Percentiles rank a stretch among this genome's conserved stretches.
Conservation (phyloP, 257 asterid genomes). For the Solanum appendiculatum region DNA sequence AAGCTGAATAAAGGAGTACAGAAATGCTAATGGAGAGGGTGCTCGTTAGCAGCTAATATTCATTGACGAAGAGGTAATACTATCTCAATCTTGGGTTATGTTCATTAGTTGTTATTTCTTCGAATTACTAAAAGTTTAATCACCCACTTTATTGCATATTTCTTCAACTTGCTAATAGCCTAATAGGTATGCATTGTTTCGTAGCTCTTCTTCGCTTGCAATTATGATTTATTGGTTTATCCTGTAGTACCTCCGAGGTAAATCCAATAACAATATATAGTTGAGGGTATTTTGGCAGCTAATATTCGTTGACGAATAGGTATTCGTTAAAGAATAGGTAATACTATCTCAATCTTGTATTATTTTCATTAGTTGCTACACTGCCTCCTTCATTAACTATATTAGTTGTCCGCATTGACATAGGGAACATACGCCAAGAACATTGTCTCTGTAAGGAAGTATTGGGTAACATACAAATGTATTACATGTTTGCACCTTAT, state of each 20-base stretch:
- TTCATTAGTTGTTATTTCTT: not conserved
- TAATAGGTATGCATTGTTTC: not conserved
- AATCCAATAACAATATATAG: not conserved
- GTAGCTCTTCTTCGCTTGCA: not conserved
- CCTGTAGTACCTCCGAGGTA: not conserved
- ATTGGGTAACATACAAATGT: not conserved
- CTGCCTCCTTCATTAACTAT: not conserved
- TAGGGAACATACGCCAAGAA: not conserved
- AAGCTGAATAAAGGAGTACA: not conserved
- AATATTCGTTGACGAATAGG: not conserved
- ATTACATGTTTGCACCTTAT: not conserved
- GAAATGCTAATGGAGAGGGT: not conserved
- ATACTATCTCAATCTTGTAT: not conserved
- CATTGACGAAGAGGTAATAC: not conserved
- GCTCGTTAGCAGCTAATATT: not conserved
- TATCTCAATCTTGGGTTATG: not conserved
- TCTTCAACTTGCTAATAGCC: not conserved
- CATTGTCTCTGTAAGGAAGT: not conserved
- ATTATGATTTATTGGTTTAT: not conserved
- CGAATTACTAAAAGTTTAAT: no score
- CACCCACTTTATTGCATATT: not conserved
- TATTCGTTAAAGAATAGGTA: not conserved
- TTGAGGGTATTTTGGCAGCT: not conserved
- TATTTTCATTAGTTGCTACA: not conserved
- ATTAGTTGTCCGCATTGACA: not conserved